A percentile compares a stretch with the other conserved stretches of the same genome.
Conservation (phyloP, 495 filamentous ascomycete species). For the Hypoxylon cercidicola region DNA sequence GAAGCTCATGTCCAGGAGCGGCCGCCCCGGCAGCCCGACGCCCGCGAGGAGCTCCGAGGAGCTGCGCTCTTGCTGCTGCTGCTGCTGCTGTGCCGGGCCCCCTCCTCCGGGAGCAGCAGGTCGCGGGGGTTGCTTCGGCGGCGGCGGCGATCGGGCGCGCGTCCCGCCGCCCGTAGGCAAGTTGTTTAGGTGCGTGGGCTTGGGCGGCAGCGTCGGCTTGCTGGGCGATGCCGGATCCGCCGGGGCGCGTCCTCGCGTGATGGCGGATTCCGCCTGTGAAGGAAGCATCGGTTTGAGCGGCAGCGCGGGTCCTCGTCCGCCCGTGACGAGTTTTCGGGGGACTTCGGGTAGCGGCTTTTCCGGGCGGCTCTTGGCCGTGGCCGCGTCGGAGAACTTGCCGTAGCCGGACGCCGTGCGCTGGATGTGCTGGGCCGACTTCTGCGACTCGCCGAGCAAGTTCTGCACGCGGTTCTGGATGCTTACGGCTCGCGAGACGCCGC, state of each 20-base stretch:
- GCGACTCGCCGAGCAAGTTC: slow-evolving; percentile 82
- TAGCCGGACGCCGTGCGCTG: slow-evolving; percentile 88
- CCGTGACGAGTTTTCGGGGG: slow-evolving; percentile 33
- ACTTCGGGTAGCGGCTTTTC: slow-evolving; percentile 41
- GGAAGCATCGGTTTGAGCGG: slow-evolving; percentile 37
- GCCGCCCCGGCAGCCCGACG: slow-evolving; percentile 54
- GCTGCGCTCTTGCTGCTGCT: slow-evolving; percentile 20
- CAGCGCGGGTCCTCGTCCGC: slow-evolving; percentile 22
- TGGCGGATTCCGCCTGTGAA: slow-evolving; percentile 29
- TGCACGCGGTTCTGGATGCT: slow-evolving; percentile 93
- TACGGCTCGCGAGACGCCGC: slow-evolving; percentile 72
- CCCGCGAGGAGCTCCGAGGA: slow-evolving; percentile 51
- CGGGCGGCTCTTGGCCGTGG: slow-evolving; percentile 31
- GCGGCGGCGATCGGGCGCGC: slow-evolving; percentile 50
- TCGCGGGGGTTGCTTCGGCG: slow-evolving; percentile 26
- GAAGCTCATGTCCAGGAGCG: slow-evolving; percentile 57
- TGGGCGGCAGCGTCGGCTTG: slow-evolving; percentile 49
- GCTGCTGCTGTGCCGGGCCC: slow-evolving; percentile 6
- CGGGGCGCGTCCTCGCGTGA: slow-evolving; percentile 31
- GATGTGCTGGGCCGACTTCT: slow-evolving; percentile 62
- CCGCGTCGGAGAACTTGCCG: slow-evolving; percentile 77
- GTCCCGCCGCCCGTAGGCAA: slow-evolving; percentile 53
- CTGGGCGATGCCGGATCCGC: slow-evolving; percentile 31
- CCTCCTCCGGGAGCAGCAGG: neutral
- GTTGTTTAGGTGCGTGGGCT: slow-evolving; percentile 63